phyloP scores from a whole-genome alignment of 2,329 filamentous ascomycete genomes.

The Aspergillus costaricaensis region DNA sequence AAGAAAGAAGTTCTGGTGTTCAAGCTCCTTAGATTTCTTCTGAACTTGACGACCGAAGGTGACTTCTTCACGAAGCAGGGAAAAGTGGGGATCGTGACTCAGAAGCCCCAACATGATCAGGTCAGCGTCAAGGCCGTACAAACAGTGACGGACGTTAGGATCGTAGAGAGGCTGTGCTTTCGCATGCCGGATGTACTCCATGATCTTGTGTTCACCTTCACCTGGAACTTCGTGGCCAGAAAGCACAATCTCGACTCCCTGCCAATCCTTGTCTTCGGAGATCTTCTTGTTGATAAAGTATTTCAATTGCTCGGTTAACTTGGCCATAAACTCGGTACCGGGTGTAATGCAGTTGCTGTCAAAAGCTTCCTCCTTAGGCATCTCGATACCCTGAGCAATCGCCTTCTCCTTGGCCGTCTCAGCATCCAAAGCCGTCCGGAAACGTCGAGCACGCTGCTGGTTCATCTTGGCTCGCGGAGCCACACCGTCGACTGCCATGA shows the following conservation, averaged over 20 bases:
- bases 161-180: constrained; percentile 94
- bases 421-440: constrained; percentile 88
- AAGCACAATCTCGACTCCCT: constrained; percentile 91
- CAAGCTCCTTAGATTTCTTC: constrained; percentile 89
- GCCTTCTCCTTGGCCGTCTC: constrained; percentile 92
- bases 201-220: constrained; percentile 99
- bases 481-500: constrained; percentile 99
- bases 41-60: constrained; percentile 89
- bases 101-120: constrained; percentile 97
- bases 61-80: constrained; percentile 92
- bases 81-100: constrained; percentile 98
- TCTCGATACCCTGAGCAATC: constrained; percentile 80
- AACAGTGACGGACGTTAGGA: constrained; percentile 89
- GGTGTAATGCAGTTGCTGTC: constrained; percentile 99
- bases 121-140: constrained; percentile 96
- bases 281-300: constrained; percentile 99
- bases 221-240: constrained; percentile 97
- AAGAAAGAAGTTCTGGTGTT: constrained; percentile 98
- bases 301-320: constrained; percentile 87
- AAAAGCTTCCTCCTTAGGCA: constrained; percentile 93
- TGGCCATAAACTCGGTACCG: constrained; percentile 95
- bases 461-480: constrained; percentile 99
- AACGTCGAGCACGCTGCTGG: constrained; percentile 92
- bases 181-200: constrained; percentile 98
- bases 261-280: constrained; percentile 95